Evolutionary conservation across 331 rosid genomes (phyloP), one percentile per base, ranked within the genome.

Genomic region (Quercus phellos): DNA sequence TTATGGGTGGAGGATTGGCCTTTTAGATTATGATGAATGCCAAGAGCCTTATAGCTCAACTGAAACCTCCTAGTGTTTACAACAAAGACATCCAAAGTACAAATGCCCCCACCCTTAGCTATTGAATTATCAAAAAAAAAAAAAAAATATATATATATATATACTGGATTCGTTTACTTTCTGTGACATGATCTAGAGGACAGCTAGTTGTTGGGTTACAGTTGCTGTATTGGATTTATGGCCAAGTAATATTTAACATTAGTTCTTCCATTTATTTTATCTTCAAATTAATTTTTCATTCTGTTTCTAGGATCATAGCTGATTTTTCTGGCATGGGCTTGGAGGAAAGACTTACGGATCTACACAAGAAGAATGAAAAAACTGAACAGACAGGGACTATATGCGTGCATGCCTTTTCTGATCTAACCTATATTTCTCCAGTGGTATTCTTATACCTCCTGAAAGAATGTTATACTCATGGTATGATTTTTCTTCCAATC

Each of bases 401-500:
- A 72, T 85, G 92, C 56, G 74, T 58, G 75, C 98, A 95, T 85
- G 86, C 96, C 17, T 93, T 91, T 78, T 84, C 80, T 73, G 89
- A 95, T 82, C 83, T 95, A 38, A 59, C 80, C 17, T 86, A 84
- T 74, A 90, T 91, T 50, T 83, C 99, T 70, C 99, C 98, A 0
- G 83, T 89, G 81, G 90, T 92, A 55, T 95, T 95, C 83, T 24
- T 95, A 68, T 87, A 83, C 83, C 92, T 93, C 69, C 86, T 95
- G 80, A 95, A 91, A 87, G 93, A 88, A 76, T 95, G 94, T 69
- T 91, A 95, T 79, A 75, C 78, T 75, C 73, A 79, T 84, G 98
- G 98, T 95, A 91, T 46, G 94, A 10, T 26, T 58, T 77, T 58
- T 78, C 80, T 63, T 78, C 77, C 30, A 26, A 69, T 22, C 17